phyloP scores from a whole-genome alignment of 2,329 filamentous ascomycete species.

The Furcasterigmium furcatum region DNA sequence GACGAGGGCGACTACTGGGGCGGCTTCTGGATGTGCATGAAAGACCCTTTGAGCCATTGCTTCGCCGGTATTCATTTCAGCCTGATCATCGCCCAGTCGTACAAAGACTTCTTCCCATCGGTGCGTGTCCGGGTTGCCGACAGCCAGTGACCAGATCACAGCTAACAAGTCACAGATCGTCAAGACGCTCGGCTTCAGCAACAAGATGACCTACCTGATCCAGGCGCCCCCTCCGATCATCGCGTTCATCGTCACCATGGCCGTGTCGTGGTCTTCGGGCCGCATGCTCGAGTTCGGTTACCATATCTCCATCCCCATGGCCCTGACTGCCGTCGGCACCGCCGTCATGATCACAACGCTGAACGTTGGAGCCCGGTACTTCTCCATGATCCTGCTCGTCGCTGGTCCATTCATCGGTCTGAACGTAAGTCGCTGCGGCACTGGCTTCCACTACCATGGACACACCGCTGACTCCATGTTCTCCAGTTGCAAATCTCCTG shows the following conservation, averaged over 20 bases:
- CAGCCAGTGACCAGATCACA: no score
- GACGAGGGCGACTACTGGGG: slow-evolving; percentile 35
- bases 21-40: slow-evolving; percentile 26
- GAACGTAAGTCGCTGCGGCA: slow-evolving; percentile 21
- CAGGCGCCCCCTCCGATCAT: slow-evolving; percentile 38
- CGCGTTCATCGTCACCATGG: slow-evolving; percentile 32
- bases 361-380: slow-evolving; percentile 36
- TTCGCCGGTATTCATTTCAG: slow-evolving; percentile 35
- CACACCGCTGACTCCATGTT: no score
- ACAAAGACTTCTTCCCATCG: slow-evolving; percentile 41
- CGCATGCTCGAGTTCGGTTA: slow-evolving; percentile 31
- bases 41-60: slow-evolving; percentile 32
- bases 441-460: no score
- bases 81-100: slow-evolving; percentile 37
- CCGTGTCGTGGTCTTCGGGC: slow-evolving; percentile 34
- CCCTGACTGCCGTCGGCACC: slow-evolving; percentile 30
- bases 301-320: slow-evolving; percentile 35
- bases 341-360: slow-evolving; percentile 38
- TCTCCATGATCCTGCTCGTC: slow-evolving; percentile 35
- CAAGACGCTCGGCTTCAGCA: slow-evolving; percentile 19
- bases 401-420: slow-evolving; percentile 33
- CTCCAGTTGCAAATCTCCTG: slow-evolving; percentile 34
- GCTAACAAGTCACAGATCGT: slow-evolving; percentile 19
- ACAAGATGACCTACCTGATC: slow-evolving; percentile 31
- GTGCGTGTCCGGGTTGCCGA: slow-evolving; percentile 9